Conservation (phyloP, 2,329 filamentous ascomycete species). For the Tolypocladium cylindrosporum region DNA sequence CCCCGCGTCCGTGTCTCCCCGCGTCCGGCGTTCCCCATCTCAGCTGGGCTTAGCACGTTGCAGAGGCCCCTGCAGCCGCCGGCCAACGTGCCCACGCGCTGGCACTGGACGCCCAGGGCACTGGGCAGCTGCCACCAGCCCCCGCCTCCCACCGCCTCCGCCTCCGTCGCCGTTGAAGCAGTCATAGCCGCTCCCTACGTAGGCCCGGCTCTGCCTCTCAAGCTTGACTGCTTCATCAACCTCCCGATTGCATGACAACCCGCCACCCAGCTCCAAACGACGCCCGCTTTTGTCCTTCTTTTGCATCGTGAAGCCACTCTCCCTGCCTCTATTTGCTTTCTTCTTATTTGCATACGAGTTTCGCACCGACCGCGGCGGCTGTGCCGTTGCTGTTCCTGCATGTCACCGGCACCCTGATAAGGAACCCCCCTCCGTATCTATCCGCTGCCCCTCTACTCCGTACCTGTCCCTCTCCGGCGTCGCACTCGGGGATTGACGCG, state of each 20-base stretch:
- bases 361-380: not conserved
- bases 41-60: not conserved
- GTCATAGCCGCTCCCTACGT: not conserved
- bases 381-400: not conserved
- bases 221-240: conserved; percentile 1
- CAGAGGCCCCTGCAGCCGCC: not conserved
- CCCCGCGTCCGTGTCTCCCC: not conserved
- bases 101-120: not conserved
- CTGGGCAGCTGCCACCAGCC: not conserved
- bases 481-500: conserved; percentile 2
- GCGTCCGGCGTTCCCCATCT: not conserved
- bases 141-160: not conserved
- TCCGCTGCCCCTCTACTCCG: not conserved
- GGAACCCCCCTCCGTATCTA: conserved; percentile 4
- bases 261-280: not conserved
- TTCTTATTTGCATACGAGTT: not conserved
- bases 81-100: not conserved
- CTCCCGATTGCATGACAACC: not conserved
- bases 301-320: not conserved
- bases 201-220: not conserved
- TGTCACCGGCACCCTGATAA: not conserved
- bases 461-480: not conserved
- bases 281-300: not conserved
- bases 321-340: not conserved
- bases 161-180: not conserved